Conservation (phyloP, 2,329 filamentous ascomycete species). For the Juglanconis sp. region DNA sequence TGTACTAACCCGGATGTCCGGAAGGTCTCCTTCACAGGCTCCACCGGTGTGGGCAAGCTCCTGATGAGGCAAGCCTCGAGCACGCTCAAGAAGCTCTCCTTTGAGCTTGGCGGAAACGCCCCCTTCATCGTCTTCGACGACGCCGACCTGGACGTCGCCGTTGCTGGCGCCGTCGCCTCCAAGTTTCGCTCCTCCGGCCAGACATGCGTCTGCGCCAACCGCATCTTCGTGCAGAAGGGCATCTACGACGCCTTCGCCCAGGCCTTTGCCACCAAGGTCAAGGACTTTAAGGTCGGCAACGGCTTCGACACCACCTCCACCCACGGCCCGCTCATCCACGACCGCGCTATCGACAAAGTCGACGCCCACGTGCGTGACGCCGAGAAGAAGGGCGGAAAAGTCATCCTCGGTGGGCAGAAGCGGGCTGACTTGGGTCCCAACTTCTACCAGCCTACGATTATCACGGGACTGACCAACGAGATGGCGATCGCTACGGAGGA, state of each 20-base stretch:
- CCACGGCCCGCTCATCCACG: slow-evolving; percentile 82
- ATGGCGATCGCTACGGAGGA: slow-evolving; percentile 87
- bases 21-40: slow-evolving; percentile 95
- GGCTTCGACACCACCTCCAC: slow-evolving; percentile 70
- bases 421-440: slow-evolving; percentile 73
- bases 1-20: slow-evolving; percentile 74
- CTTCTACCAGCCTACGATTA: slow-evolving; percentile 87
- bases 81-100: slow-evolving; percentile 76
- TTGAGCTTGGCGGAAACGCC: slow-evolving; percentile 87
- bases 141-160: slow-evolving; percentile 80
- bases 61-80: slow-evolving; percentile 87
- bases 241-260: slow-evolving; percentile 73
- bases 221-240: slow-evolving; percentile 74
- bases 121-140: slow-evolving; percentile 96
- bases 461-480: slow-evolving; percentile 78
- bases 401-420: slow-evolving; percentile 72
- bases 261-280: slow-evolving; percentile 69
- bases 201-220: slow-evolving; percentile 89
- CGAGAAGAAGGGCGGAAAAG: slow-evolving; percentile 69
- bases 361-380: slow-evolving; percentile 78
- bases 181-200: slow-evolving; percentile 96
- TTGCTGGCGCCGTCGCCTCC: slow-evolving; percentile 75
- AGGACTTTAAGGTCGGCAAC: slow-evolving; percentile 70
- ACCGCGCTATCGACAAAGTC: slow-evolving; percentile 76
- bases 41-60: slow-evolving; percentile 62